These are phyloP conservation scores for Suhomyces tanzawaensis DNA, from an alignment of 805 yeast species.

Conservation along the genomic window DNA sequence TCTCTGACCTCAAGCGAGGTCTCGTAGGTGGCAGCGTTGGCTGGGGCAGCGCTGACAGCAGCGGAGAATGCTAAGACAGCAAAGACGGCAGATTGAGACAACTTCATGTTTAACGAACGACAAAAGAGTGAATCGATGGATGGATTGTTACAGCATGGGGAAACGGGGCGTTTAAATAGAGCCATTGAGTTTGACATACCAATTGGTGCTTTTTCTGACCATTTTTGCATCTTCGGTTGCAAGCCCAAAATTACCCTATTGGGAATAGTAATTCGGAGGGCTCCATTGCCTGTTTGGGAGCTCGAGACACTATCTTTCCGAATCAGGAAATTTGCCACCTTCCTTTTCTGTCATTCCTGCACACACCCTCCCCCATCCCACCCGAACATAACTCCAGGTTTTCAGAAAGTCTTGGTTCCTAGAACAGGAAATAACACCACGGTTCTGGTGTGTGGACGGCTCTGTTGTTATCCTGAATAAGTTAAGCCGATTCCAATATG, in stretches of 20 bases:
- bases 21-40: constrained; percentile 13
- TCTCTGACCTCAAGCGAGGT: constrained; percentile 9
- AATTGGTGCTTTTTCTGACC: background rate
- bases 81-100: constrained; percentile 29
- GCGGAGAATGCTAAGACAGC: constrained; percentile 26
- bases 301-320: background rate
- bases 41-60: constrained; percentile 35
- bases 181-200: background rate
- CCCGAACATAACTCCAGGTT: background rate
- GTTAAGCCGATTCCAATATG: background rate
- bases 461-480: background rate
- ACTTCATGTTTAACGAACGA: constrained; percentile 23
- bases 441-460: too few relatives aligned
- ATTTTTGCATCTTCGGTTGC: background rate
- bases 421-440: background rate
- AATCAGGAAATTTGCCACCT: background rate
- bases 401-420: background rate
- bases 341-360: background rate
- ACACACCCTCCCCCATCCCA: background rate
- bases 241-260: background rate
- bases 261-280: background rate
- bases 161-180: background rate
- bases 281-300: background rate
- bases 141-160: background rate
- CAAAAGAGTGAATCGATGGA: background rate